phyloP scores from a whole-genome alignment of 192 early-diverging fungal species.

The Umbelopsis sp. region DNA sequence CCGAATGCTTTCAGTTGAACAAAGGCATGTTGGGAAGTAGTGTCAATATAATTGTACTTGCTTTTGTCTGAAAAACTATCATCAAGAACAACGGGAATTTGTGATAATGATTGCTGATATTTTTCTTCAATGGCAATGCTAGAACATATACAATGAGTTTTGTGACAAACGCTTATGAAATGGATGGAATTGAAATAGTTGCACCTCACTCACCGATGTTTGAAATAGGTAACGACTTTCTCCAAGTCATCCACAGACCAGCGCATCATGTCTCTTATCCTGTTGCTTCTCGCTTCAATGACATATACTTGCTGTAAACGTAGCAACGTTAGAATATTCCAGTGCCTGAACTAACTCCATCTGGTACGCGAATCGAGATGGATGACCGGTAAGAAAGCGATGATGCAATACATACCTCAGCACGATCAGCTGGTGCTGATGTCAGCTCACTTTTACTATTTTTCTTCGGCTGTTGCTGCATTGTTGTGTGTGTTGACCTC shows the following conservation, averaged over 20 bases:
- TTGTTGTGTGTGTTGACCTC: not conserved
- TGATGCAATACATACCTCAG: not conserved
- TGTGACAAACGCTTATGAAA: too few relatives aligned
- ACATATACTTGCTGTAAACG: constrained; percentile 2
- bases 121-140: constrained; percentile 12
- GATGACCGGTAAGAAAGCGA: not conserved
- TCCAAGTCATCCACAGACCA: not conserved
- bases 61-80: not conserved
- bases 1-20: not conserved
- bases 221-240: not conserved
- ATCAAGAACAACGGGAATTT: not conserved
- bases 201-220: not conserved
- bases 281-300: constrained; percentile 8
- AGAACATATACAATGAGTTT: not conserved
- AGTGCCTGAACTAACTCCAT: not conserved
- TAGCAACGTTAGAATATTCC: not conserved
- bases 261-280: not conserved
- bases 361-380: not conserved
- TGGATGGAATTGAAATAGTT: too few relatives aligned
- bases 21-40: constrained; percentile 2
- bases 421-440: not conserved
- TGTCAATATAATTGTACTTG: constrained; percentile 2
- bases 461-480: constrained; percentile 11
- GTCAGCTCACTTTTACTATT: not conserved
- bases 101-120: not conserved